Evolutionary conservation across 768 basidiomycete species (phyloP), one percentile per base, ranked within the genome.

Genomic region (Nidula microcarpa): DNA sequence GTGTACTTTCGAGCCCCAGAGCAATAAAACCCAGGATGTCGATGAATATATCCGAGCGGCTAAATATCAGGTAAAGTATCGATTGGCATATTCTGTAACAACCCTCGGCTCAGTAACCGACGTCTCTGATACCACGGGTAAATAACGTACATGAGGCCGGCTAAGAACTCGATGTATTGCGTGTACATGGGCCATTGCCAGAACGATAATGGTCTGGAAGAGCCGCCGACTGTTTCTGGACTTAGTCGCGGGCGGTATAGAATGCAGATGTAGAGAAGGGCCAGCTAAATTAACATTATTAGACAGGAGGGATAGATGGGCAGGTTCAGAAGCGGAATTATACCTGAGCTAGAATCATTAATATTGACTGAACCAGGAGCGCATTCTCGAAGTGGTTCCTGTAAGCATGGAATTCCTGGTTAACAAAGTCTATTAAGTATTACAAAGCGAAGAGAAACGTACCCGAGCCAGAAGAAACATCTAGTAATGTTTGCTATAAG

Each of bases 381-480:
- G 91, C 80, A 45, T 79, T 68, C 71, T 93, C 91, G 66, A 91
- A 94, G 50, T 63, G 87, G 37, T 85, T 74, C 52, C 78, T 81
- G 57, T 16, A 30, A 41, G 7, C 37, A 7, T 16, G n/a, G 18
- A 53, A 36, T 53, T 54, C 57, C 14, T 57, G 36, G 18, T 13
- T 23, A n/a, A 32, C 30, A 36, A 23, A 23, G 23, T 23, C 23
- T 23, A 23, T 23, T 3, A 23, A 23, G 23, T 23, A 14, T 8
- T 33, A 41, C 7, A 51, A 23, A 13, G 36, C 23, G 10, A 41
- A 16, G 3, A 10, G 32, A 44, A 46, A 57, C 70, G 32, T 57
- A 79, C 76, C 91, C 91, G 35, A 94, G 71, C 91, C 91, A 94
- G 71, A 93, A 94, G 75, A 92, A 94, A 67, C 91, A 94, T 62